Conservation (phyloP, 352 stramenopile genomes). For the Globisporangium orthogonon region DNA sequence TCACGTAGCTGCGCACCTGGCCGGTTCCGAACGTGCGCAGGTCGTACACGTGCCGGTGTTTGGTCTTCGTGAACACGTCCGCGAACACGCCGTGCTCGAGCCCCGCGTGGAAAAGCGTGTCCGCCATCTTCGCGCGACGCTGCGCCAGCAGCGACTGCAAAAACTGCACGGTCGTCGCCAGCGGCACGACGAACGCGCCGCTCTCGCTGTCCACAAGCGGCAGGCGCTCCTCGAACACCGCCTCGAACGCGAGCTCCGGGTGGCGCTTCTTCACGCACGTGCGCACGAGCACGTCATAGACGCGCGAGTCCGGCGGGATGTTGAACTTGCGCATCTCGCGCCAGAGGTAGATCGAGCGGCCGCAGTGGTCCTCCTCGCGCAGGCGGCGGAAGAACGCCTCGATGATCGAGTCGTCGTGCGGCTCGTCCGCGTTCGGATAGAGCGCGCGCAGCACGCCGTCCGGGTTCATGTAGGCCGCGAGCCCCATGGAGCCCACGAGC, state of each 20-base stretch:
- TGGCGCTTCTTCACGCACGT: constrained; percentile 83
- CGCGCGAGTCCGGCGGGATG: constrained; percentile 53
- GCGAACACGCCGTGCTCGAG: constrained; percentile 43
- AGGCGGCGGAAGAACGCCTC: constrained; percentile 80
- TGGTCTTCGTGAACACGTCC: constrained; percentile 42
- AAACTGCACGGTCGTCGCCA: constrained; percentile 52
- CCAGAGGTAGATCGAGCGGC: constrained; percentile 82
- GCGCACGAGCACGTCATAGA: constrained; percentile 77
- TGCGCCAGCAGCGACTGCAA: constrained; percentile 71
- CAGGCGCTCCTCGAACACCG: constrained; percentile 58
- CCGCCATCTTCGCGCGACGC: constrained; percentile 51
- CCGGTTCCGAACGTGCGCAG: constrained; percentile 49
- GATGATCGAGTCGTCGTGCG: constrained; percentile 54
- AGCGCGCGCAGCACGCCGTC: constrained; percentile 72
- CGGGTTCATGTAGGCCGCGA: constrained; percentile 82
- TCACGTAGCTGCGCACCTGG: constrained; percentile 54
- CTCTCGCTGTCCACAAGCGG: constrained; percentile 34
- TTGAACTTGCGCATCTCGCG: constrained; percentile 75
- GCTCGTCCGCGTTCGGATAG: constrained; percentile 76
- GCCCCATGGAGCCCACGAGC: constrained; percentile 72
- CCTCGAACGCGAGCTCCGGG: constrained; percentile 69
- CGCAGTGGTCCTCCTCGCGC: constrained; percentile 80
- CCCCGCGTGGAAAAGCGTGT: constrained; percentile 55
- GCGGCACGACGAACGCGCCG: constrained; percentile 53
- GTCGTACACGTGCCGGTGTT: constrained; percentile 50